A percentile compares a stretch with the other conserved stretches of the same genome.
These are phyloP conservation scores for Tetramitus jugosus DNA, from an alignment of 208 protist species.

Conservation along the genomic window DNA sequence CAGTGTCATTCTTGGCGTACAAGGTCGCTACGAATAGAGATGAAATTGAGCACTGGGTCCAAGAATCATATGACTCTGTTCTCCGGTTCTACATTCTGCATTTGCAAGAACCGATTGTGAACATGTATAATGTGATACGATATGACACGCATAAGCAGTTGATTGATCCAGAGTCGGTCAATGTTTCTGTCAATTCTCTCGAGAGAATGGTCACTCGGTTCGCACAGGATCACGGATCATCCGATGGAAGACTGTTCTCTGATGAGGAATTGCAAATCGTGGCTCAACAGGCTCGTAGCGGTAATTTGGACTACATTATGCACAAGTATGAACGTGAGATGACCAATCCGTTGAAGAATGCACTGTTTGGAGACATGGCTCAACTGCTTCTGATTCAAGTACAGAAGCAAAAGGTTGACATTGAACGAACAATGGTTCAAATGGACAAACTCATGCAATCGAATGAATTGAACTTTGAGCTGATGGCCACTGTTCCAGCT, in stretches of 20 bases:
- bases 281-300: neutral
- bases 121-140: conserved; percentile 22
- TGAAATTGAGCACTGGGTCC: neutral
- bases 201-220: conserved; percentile 16
- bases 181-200: neutral
- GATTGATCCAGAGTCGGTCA: neutral
- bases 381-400: conserved; percentile 12
- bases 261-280: neutral
- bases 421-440: conserved; percentile 13
- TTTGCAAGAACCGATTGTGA: conserved; percentile 3
- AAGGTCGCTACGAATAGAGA: neutral
- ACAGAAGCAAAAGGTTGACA: conserved; percentile 20
- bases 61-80: neutral
- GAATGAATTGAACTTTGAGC: conserved; percentile 25
- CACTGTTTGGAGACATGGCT: conserved; percentile 7
- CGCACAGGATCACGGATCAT: neutral
- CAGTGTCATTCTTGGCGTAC: neutral
- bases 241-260: neutral
- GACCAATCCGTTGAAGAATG: neutral
- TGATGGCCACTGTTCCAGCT: conserved; percentile 17
- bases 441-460: conserved; percentile 7
- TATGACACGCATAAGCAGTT: conserved; percentile 20
- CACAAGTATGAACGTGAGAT: conserved; percentile 17
- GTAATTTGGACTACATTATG: neutral
- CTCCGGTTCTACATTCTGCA: neutral